These are phyloP conservation scores for Trichoderma asperelloides DNA, from an alignment of 495 filamentous ascomycete genomes.

Conservation along the genomic window DNA sequence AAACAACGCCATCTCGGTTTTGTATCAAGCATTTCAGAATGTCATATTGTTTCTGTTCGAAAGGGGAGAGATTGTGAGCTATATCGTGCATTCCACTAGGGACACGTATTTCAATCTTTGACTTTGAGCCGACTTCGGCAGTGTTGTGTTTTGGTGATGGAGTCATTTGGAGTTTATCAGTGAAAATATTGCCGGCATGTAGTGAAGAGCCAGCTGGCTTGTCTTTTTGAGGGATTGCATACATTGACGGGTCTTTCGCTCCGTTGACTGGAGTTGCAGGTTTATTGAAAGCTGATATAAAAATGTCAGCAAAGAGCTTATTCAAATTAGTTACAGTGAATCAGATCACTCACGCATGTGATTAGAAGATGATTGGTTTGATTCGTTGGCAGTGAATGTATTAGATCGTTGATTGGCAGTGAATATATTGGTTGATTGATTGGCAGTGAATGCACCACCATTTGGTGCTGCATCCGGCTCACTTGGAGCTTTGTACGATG, in stretches of 20 bases:
- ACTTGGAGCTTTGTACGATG: neutral
- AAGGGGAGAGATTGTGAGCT: constrained; percentile 15
- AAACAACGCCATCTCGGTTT: neutral
- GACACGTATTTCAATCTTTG: neutral
- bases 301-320: constrained; percentile 3
- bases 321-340: neutral
- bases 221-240: constrained; percentile 18
- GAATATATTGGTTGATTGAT: neutral
- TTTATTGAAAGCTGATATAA: constrained; percentile 6
- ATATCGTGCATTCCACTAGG: constrained; percentile 10
- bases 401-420: neutral
- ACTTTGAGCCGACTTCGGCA: neutral
- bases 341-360: neutral
- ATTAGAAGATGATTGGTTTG: neutral
- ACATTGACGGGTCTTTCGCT: constrained; percentile 27
- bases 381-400: neutral
- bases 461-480: neutral
- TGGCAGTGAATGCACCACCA: neutral
- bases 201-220: neutral
- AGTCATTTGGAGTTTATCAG: neutral
- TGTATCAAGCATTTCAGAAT: constrained; percentile 20
- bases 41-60: constrained; percentile 18
- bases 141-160: neutral
- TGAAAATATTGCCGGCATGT: neutral
- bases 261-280: constrained; percentile 7